Evolutionary conservation across 2,329 filamentous ascomycete species (phyloP).

Genomic region (Diaporthe sp.): DNA sequence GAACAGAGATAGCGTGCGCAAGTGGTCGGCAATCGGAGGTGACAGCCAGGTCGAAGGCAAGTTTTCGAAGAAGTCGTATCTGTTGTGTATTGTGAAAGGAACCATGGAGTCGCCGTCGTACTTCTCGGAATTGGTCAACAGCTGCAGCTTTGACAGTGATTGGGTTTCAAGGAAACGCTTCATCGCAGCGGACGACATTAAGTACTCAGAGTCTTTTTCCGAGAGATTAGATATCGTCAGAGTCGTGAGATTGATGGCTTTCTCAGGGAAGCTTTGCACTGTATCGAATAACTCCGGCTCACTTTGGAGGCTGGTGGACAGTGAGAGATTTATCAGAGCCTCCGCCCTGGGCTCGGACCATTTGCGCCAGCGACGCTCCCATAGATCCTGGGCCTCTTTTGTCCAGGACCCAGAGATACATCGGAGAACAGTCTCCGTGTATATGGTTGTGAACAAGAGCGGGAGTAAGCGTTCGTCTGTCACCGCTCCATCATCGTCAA

Average conservation of each 20-base stretch:
- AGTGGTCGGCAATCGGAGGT: conserved; percentile 37
- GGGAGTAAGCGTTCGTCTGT: too few relatives aligned
- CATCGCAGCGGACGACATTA: neutral
- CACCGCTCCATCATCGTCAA: neutral
- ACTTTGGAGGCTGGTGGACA: neutral
- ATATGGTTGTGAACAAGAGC: neutral
- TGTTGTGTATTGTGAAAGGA: conserved; percentile 16
- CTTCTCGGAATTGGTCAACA: neutral
- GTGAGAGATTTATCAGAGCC: neutral
- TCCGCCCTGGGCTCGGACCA: neutral
- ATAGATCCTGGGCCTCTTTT: neutral
- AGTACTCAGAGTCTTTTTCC: conserved; percentile 2
- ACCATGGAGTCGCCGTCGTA: neutral
- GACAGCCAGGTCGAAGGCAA: conserved; percentile 46
- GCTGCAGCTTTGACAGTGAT: neutral
- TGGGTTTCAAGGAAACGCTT: neutral
- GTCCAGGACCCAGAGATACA: conserved; percentile 17
- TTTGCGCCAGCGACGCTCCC: neutral
- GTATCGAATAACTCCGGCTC: neutral
- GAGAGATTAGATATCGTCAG: conserved; percentile 35
- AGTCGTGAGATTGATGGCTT: neutral
- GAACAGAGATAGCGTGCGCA: conserved; percentile 56
- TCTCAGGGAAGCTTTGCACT: neutral
- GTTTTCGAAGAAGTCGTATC: conserved; percentile 42
- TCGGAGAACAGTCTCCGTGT: neutral